phyloP scores from a whole-genome alignment of 441 rosid species.

The Populus hybrid region DNA sequence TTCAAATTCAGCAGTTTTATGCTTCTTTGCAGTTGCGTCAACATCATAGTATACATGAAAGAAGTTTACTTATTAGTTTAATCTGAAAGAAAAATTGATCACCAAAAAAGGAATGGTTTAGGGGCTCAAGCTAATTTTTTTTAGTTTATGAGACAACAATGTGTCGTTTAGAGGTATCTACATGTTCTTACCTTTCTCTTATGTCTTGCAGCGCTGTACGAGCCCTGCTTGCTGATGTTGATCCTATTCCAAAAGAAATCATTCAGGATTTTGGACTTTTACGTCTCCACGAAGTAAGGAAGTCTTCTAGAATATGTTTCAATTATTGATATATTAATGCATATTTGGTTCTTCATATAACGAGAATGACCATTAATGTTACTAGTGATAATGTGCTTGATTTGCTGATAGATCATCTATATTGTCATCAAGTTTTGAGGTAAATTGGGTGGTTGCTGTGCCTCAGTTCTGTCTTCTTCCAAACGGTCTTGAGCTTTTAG shows the following conservation, averaged over 20 bases:
- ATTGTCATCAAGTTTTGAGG: neutral
- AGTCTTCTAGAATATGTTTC: slow-evolving; percentile 5
- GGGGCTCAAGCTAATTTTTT: neutral
- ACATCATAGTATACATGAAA: neutral
- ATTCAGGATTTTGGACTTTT: slow-evolving; percentile 62
- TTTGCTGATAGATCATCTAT: neutral
- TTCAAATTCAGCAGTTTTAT: neutral
- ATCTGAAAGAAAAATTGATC: neutral
- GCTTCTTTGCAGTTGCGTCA: neutral
- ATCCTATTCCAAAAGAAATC: slow-evolving; percentile 79
- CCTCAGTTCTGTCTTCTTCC: neutral
- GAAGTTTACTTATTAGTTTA: neutral
- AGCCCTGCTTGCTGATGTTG: slow-evolving; percentile 51
- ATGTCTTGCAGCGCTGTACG: slow-evolving; percentile 56
- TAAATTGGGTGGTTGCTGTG: neutral
- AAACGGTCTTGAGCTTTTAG: neutral
- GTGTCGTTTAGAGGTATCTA: neutral
- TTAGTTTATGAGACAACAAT: neutral
- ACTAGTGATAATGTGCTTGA: neutral
- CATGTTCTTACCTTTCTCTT: slow-evolving; percentile 13
- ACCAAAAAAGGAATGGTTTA: neutral
- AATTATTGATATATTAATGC: neutral
- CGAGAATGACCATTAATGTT: neutral
- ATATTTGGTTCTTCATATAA: neutral
- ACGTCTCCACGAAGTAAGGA: slow-evolving; percentile 67